A percentile compares a stretch with the other conserved stretches of the same genome.
Conservation (phyloP, 495 filamentous ascomycete genomes). For the Xylaria scruposa region DNA sequence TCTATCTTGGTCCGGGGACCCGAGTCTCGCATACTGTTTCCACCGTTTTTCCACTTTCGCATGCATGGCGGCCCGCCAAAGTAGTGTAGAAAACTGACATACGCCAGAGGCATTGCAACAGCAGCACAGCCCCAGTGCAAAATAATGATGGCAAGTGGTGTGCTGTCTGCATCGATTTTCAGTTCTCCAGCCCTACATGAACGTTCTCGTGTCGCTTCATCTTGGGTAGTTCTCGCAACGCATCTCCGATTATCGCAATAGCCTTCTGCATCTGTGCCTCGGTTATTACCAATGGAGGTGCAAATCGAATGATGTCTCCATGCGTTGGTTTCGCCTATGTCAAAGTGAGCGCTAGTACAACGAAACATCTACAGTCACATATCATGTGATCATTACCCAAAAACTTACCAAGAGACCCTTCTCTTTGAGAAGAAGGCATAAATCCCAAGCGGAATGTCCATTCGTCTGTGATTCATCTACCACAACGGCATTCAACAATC, state of each 20-base stretch:
- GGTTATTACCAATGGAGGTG: constrained; percentile 85
- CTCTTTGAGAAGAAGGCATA: constrained; percentile 93
- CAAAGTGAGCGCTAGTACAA: constrained; percentile 33
- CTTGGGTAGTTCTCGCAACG: constrained; percentile 67
- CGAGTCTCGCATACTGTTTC: constrained; percentile 20
- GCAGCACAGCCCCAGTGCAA: constrained; percentile 15
- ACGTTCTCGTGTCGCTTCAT: constrained; percentile 39
- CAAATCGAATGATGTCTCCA: constrained; percentile 95
- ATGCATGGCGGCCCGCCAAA: background rate
- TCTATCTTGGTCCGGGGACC: constrained; percentile 5
- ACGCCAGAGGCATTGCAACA: background rate
- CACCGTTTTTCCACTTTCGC: constrained; percentile 11
- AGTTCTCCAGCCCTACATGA: constrained; percentile 40
- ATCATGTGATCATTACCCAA: background rate
- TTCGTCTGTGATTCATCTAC: constrained; percentile 89
- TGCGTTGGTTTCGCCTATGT: constrained; percentile 95
- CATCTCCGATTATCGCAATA: constrained; percentile 75
- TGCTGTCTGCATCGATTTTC: constrained; percentile 25
- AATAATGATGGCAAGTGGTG: constrained; percentile 28
- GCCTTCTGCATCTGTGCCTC: constrained; percentile 84
- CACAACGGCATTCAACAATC: constrained; percentile 92
- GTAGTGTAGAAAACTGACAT: background rate
- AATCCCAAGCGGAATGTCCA: constrained; percentile 93
- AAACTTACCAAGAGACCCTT: constrained; percentile 86
- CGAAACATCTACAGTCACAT: constrained; percentile 8